These are phyloP conservation scores for Saitozyma sp. DNA, from an alignment of 768 basidiomycete genomes.

Conservation along the genomic window DNA sequence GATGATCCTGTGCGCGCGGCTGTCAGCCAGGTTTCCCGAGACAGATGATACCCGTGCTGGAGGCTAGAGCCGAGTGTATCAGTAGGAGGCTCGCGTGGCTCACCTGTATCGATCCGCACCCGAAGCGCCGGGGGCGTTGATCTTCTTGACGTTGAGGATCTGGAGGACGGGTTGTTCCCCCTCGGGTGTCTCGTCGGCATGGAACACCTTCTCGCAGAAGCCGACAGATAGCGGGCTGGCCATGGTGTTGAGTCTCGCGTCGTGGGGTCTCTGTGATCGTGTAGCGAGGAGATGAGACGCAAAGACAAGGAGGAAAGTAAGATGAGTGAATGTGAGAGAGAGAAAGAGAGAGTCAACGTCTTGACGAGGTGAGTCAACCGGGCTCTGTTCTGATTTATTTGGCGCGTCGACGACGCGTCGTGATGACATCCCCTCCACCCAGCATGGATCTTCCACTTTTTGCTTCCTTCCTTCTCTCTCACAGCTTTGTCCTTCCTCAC, in stretches of 20 bases:
- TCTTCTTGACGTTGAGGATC: slow-evolving; percentile 78
- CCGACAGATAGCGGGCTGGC: slow-evolving; percentile 39
- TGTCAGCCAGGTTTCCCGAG: slow-evolving; percentile 54
- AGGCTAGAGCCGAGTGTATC: not conserved
- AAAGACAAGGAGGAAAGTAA: slow-evolving; percentile 8
- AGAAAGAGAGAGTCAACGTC: no score
- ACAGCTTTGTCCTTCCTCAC: not conserved
- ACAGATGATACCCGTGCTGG: not conserved
- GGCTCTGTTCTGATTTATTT: not conserved
- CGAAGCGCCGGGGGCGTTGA: slow-evolving; percentile 55
- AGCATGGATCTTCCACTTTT: not conserved
- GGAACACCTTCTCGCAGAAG: slow-evolving; percentile 39
- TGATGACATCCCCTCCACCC: not conserved
- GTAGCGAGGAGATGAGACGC: slow-evolving; percentile 3
- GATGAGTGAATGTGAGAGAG: no score
- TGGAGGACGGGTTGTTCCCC: slow-evolving; percentile 63
- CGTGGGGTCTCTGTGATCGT: not conserved
- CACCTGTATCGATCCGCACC: slow-evolving; percentile 52
- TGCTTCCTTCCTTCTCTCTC: not conserved
- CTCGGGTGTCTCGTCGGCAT: slow-evolving; percentile 32
- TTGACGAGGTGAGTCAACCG: slow-evolving; percentile 8
- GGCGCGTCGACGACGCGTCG: slow-evolving; percentile 11
- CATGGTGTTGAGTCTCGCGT: slow-evolving; percentile 20
- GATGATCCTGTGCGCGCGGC: slow-evolving; percentile 63
- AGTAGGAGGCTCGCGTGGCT: not conserved